A percentile compares a stretch with the other conserved stretches of the same genome.
phyloP scores from a whole-genome alignment of 192 early-diverging fungal genomes.

The Kappamyces sp. region DNA sequence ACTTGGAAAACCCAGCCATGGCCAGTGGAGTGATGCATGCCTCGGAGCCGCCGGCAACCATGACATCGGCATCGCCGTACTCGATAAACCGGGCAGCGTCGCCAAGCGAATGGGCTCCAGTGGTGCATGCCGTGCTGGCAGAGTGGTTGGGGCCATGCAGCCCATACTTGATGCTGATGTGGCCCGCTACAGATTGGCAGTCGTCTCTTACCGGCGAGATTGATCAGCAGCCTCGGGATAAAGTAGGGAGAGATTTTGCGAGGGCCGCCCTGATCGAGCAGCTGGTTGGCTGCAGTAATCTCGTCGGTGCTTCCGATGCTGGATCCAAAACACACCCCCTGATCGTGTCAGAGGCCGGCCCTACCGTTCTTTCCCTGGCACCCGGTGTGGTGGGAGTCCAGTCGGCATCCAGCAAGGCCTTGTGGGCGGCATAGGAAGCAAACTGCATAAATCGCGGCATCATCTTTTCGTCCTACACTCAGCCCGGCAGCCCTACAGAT shows the following conservation, averaged over 20 bases:
- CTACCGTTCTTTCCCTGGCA: constrained; percentile 62
- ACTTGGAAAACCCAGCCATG: constrained; percentile 84
- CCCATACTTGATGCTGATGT: constrained; percentile 83
- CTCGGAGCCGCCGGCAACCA: constrained; percentile 90
- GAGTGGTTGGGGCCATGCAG: constrained; percentile 89
- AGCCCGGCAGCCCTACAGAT: constrained; percentile 3
- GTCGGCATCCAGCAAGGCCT: constrained; percentile 78
- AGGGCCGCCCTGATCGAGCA: constrained; percentile 58
- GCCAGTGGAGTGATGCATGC: constrained; percentile 76
- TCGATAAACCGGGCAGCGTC: constrained; percentile 92
- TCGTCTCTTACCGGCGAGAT: constrained; percentile 69
- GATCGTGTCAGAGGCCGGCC: constrained; percentile 8
- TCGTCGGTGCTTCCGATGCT: constrained; percentile 92
- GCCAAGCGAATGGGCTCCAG: constrained; percentile 90
- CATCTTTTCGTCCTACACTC: constrained; percentile 60
- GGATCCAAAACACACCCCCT: constrained; percentile 92
- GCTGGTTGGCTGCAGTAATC: constrained; percentile 52
- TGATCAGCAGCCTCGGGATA: constrained; percentile 82
- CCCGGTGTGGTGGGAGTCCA: constrained; percentile 54
- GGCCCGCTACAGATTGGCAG: constrained; percentile 48
- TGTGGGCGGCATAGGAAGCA: constrained; percentile 71
- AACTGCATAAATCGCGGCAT: constrained; percentile 85
- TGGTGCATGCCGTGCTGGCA: constrained; percentile 90
- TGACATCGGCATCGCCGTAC: constrained; percentile 89
- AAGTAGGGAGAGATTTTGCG: constrained; percentile 84